These are phyloP conservation scores for Cutaneotrichosporon sp. DNA, from an alignment of 1,284 basidiomycete species.

Conservation along the genomic window DNA sequence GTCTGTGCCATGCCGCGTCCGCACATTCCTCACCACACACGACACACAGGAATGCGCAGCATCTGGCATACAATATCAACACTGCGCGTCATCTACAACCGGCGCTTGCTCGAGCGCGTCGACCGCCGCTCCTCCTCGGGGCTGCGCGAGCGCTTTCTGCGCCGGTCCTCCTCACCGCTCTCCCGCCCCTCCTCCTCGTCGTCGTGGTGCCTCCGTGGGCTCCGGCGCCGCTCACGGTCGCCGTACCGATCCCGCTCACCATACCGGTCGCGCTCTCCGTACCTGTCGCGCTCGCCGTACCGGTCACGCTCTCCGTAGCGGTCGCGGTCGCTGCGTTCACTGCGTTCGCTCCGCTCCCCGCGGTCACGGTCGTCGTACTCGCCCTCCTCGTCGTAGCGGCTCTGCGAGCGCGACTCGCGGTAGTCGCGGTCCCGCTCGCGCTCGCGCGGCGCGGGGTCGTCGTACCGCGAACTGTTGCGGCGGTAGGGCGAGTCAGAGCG, in stretches of 20 bases:
- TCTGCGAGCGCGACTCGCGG: constrained; percentile 16
- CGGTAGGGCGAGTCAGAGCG: constrained; percentile 12
- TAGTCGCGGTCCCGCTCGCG: constrained; percentile 16
- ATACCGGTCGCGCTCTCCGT: constrained; percentile 16
- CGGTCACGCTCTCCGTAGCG: constrained; percentile 15
- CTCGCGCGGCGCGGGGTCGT: constrained; percentile 16
- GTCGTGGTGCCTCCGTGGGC: not conserved
- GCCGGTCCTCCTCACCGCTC: constrained; percentile 32
- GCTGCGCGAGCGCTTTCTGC: constrained; percentile 20
- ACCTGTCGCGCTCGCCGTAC: constrained; percentile 15
- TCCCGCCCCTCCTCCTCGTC: constrained; percentile 31
- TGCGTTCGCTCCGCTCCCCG: constrained; percentile 16
- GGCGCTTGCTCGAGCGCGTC: constrained; percentile 16
- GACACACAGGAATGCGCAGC: not conserved
- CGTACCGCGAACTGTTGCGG: constrained; percentile 16
- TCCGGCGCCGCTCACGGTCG: constrained; percentile 6
- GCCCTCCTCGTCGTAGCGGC: constrained; percentile 20
- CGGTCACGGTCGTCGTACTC: constrained; percentile 21
- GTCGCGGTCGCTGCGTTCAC: constrained; percentile 17
- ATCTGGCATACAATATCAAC: not conserved
- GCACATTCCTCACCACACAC: too few species aligned
- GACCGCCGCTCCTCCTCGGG: constrained; percentile 17
- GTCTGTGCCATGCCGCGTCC: too few species aligned
- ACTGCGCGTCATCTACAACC: constrained; percentile 15
- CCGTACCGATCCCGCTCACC: constrained; percentile 14